These are phyloP conservation scores for Dipodascus albidus DNA, from an alignment of 805 yeast species.

Conservation along the genomic window DNA sequence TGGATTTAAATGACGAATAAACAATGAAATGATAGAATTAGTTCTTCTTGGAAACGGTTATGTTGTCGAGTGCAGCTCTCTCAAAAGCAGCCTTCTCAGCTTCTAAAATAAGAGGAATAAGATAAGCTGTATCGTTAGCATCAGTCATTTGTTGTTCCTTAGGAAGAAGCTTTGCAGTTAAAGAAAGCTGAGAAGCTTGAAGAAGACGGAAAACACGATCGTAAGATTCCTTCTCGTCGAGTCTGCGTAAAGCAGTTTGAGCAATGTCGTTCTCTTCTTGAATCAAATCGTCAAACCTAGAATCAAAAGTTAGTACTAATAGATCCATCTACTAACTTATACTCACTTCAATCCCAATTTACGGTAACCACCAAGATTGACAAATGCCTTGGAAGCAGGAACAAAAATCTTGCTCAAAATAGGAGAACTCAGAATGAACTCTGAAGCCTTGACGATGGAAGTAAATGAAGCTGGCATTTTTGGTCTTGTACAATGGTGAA, in stretches of 20 bases:
- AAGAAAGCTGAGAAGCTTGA: conserved; percentile 81
- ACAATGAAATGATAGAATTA: not conserved
- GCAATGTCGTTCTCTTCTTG: conserved; percentile 78
- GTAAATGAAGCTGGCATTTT: not conserved
- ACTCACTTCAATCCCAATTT: conserved; percentile 64
- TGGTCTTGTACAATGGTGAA: not conserved
- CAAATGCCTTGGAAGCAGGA: conserved; percentile 70
- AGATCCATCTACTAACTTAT: not conserved
- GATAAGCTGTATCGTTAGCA: conserved; percentile 52
- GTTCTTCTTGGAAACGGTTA: conserved; percentile 29
- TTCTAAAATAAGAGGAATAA: conserved; percentile 82
- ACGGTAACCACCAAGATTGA: conserved; percentile 81
- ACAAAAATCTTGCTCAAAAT: conserved; percentile 59
- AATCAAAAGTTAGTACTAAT: not conserved
- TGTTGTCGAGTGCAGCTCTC: conserved; percentile 79
- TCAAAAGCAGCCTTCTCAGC: conserved; percentile 88
- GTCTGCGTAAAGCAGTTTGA: conserved; percentile 80
- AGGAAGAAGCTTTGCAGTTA: conserved; percentile 80
- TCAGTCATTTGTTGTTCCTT: conserved; percentile 63
- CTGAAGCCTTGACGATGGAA: conserved; percentile 29
- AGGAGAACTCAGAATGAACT: conserved; percentile 73
- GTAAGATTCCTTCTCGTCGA: conserved; percentile 74
- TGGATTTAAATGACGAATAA: not conserved
- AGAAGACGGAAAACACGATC: conserved; percentile 87
- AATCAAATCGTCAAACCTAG: conserved; percentile 71